Base-by-base conservation (phyloP, 805 yeast genomes). In the Cyberlindnera euphorbiae region DNA sequence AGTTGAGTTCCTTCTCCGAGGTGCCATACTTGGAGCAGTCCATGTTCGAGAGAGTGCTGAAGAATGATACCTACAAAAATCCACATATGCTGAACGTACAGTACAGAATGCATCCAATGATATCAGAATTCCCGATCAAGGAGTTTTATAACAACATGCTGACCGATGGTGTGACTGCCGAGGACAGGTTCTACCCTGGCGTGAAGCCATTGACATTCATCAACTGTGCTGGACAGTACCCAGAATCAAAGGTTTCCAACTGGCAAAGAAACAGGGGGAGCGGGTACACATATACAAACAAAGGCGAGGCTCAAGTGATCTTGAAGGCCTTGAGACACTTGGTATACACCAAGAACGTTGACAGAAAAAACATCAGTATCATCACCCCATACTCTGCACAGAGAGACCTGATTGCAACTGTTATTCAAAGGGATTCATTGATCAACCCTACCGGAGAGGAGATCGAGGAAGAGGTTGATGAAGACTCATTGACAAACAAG, bases 351-450 rank as follows among this genome's bases (percentile, higher is more conserved):
- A 77, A 79, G 49, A 64, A 67, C 11, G 69, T 80, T 18, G 46
- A 60, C 8, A 64, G 67, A 27, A 56, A 63, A 3, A 69, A 75
- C 25, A 79, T 81, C 35, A 83, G 86, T 45, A 63, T 81, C 11
- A 77, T 82, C 38, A 82, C 88, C 0, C 86, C 87, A n/a, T 82
- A 82, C 53, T 71, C 84, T 28, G 86, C 85, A 0, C 89, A 82
- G 50, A 63, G 88, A 46, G 85, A 80, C 50, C 53, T 75, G 39
- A 59, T 82, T 13, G 76, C 87, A 0, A 58, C 68, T 4, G 47
- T 53, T 1, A 58, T 80, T 25, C 71, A 70, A 19, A 55, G 62
- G 18, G 79, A 81, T 48, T 59, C 60, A 2, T 48, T 79, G 8
- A 64, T 81, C 31, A 82, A 81, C 47, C 86, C 87, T 0, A 53